Percentiles rank a stretch among this genome's conserved stretches.
These are phyloP conservation scores for Jaapia argillacea DNA, from an alignment of 768 basidiomycete species.

Conservation along the genomic window DNA sequence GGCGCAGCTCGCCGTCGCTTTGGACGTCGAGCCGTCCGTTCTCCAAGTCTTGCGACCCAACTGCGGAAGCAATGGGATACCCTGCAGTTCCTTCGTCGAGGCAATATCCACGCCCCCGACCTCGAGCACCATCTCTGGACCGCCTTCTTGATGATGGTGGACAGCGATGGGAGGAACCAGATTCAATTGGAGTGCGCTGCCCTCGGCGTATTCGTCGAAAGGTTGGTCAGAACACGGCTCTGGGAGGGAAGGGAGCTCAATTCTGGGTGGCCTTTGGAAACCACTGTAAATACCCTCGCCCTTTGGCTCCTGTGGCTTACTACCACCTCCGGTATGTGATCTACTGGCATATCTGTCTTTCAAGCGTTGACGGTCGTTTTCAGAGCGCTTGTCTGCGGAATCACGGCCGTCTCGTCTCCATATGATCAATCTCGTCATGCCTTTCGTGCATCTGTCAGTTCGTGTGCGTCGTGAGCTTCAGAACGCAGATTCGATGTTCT, in stretches of 20 bases:
- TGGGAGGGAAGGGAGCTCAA: slow-evolving; percentile 25
- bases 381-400: not conserved
- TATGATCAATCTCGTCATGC: not conserved
- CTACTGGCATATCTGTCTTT: not conserved
- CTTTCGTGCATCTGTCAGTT: not conserved
- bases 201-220: slow-evolving; percentile 34
- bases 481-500: too few relatives aligned
- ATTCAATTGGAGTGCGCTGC: slow-evolving; percentile 44
- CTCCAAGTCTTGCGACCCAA: slow-evolving; percentile 23
- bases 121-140: slow-evolving; percentile 33
- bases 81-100: slow-evolving; percentile 19
- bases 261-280: slow-evolving; percentile 53
- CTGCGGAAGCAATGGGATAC: slow-evolving; percentile 27
- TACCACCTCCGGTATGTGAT: slow-evolving; percentile 35
- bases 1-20: slow-evolving; percentile 44
- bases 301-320: slow-evolving; percentile 61
- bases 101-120: slow-evolving; percentile 17
- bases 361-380: not conserved
- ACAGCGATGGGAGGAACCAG: slow-evolving; percentile 61
- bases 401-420: not conserved
- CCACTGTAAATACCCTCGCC: slow-evolving; percentile 35
- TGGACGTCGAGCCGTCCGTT: slow-evolving; percentile 26
- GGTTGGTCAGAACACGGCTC: slow-evolving; percentile 34
- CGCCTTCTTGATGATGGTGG: slow-evolving; percentile 46
- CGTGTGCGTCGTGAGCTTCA: not conserved